Conservation (phyloP, 1,284 basidiomycete species). For the Xerocomus nothofagi region DNA sequence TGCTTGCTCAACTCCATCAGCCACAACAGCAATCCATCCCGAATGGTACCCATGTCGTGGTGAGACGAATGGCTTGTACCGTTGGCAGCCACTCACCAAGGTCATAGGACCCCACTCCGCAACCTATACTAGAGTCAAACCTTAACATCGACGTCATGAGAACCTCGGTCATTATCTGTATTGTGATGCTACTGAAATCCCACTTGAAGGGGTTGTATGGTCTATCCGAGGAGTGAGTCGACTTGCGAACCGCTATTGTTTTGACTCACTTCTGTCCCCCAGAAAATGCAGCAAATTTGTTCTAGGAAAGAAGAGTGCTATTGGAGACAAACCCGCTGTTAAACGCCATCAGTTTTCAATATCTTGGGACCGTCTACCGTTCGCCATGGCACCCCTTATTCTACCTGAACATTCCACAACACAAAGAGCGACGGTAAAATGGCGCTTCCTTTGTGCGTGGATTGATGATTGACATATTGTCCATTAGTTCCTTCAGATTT, state of each 20-base stretch:
- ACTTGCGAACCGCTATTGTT: slow-evolving; percentile 1
- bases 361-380: slow-evolving; percentile 71
- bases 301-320: slow-evolving; percentile 79
- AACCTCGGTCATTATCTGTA: slow-evolving; percentile 71
- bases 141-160: slow-evolving; percentile 49
- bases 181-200: slow-evolving; percentile 83
- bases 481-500: slow-evolving; percentile 69
- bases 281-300: slow-evolving; percentile 89
- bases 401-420: slow-evolving; percentile 54
- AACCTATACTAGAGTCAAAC: slow-evolving; percentile 7
- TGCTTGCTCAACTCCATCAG: slow-evolving; percentile 60
- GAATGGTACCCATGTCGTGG: slow-evolving; percentile 11
- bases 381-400: slow-evolving; percentile 56
- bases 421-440: slow-evolving; percentile 59
- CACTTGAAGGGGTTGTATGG: slow-evolving; percentile 81
- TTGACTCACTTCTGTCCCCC: neutral
- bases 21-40: slow-evolving; percentile 19
- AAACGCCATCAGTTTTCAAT: slow-evolving; percentile 63
- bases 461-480: slow-evolving; percentile 2
- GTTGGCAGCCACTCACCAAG: slow-evolving; percentile 2
- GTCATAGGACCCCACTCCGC: slow-evolving; percentile 8
- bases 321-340: slow-evolving; percentile 78
- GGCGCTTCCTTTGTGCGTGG: neutral
- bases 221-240: slow-evolving; percentile 80
- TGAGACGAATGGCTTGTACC: slow-evolving; percentile 5